These are phyloP conservation scores for Myxozyma vanderwaltii DNA, from an alignment of 805 yeast genomes.

Conservation along the genomic window DNA sequence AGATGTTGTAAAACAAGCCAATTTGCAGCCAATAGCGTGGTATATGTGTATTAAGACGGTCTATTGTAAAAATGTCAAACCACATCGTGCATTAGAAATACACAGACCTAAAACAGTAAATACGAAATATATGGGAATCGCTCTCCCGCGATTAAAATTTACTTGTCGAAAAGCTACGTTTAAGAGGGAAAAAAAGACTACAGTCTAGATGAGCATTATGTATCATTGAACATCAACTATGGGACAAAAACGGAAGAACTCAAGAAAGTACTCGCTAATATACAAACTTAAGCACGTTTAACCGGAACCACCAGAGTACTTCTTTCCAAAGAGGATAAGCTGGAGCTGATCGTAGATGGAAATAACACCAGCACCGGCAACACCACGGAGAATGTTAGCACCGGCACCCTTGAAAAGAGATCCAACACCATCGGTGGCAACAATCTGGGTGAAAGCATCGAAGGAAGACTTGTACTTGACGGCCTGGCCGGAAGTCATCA, in stretches of 20 bases:
- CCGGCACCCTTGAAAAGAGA: slow-evolving; percentile 99
- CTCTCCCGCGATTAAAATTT: no score
- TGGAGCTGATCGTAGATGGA: slow-evolving; percentile 97
- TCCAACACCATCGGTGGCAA: slow-evolving; percentile 91
- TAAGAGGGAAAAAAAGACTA: no score
- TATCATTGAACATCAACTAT: slow-evolving; percentile 12
- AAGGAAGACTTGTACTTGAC: slow-evolving; percentile 94
- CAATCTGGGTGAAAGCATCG: slow-evolving; percentile 88
- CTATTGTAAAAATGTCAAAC: no score
- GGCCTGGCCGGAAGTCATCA: slow-evolving; percentile 99
- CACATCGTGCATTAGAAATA: no score
- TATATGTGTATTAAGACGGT: no score
- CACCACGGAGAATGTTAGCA: slow-evolving; percentile 99
- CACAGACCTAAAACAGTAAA: no score
- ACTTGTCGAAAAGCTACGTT: no score
- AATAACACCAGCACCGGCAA: slow-evolving; percentile 99
- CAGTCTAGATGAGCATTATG: neutral
- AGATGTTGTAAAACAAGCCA: no score
- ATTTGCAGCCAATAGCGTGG: no score
- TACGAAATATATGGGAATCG: no score
- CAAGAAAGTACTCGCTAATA: slow-evolving; percentile 7
- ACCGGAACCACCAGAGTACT: slow-evolving; percentile 56
- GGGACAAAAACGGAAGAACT: slow-evolving; percentile 5
- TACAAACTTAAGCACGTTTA: slow-evolving; percentile 9
- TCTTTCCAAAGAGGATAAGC: slow-evolving; percentile 93